These are phyloP conservation scores for Immersiporthe knoxdaviesiana DNA, from an alignment of 2,329 filamentous ascomycete genomes.

Conservation along the genomic window DNA sequence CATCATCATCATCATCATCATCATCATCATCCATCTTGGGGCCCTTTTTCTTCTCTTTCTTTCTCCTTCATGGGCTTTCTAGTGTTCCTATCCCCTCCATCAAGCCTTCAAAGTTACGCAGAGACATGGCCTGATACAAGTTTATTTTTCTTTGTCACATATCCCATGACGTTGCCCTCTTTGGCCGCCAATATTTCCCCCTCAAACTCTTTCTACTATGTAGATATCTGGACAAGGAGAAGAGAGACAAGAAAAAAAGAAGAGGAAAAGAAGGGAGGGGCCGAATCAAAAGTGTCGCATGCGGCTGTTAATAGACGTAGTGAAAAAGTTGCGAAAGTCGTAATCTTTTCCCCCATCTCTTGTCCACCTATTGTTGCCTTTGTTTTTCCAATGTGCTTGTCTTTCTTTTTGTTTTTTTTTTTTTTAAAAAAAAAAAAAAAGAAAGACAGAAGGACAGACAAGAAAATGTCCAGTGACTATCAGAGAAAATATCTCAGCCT, in stretches of 20 bases:
- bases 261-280: no score
- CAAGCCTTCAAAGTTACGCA: constrained; percentile 1
- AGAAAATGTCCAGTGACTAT: not conserved
- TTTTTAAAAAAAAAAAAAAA: no score
- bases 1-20: not conserved
- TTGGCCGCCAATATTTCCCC: not conserved
- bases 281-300: not conserved
- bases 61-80: not conserved
- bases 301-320: not conserved
- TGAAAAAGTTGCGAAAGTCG: not conserved
- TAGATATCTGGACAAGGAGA: not conserved
- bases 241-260: not conserved
- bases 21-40: not conserved
- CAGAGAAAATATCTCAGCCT: not conserved
- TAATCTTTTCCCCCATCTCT: not conserved
- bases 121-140: not conserved
- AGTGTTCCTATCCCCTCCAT: no score
- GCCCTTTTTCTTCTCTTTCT: not conserved
- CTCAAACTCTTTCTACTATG: not conserved
- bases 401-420: no score
- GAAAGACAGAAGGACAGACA: not conserved
- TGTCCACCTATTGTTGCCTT: not conserved
- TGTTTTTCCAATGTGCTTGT: no score
- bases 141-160: not conserved
- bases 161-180: not conserved